These are phyloP conservation scores for Cladosporium phlei DNA, from an alignment of 2,329 filamentous ascomycete genomes.

Conservation along the genomic window DNA sequence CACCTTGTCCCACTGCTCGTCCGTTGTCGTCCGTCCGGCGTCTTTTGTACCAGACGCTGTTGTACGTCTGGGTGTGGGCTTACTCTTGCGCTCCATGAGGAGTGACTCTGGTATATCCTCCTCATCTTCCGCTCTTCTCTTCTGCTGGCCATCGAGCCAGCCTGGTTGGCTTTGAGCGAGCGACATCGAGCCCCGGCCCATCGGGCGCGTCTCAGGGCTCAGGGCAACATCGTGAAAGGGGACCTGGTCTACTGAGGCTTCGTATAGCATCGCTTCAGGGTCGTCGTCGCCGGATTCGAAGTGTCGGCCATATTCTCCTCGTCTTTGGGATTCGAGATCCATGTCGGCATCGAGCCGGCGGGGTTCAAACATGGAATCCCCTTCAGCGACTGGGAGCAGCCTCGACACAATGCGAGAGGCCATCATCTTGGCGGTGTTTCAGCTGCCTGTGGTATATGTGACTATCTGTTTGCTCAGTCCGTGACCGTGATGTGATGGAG, in stretches of 20 bases:
- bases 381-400: conserved; percentile 39
- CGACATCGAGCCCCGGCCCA: conserved; percentile 15
- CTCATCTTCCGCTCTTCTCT: conserved; percentile 45
- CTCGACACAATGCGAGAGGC: conserved; percentile 51
- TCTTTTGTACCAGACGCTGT: conserved; percentile 14
- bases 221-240: conserved; percentile 38
- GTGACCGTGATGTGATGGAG: background rate
- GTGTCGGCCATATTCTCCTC: background rate
- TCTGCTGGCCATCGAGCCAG: conserved; percentile 33
- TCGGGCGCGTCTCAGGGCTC: conserved; percentile 38
- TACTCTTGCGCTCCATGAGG: conserved; percentile 45
- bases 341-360: conserved; percentile 41
- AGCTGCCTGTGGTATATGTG: background rate
- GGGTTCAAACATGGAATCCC: conserved; percentile 38
- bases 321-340: conserved; percentile 38
- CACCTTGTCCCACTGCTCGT: conserved; percentile 49
- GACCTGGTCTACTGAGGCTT: conserved; percentile 34
- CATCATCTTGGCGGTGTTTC: conserved; percentile 37
- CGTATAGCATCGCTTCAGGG: conserved; percentile 52
- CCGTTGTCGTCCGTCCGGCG: conserved; percentile 18
- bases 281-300: conserved; percentile 44
- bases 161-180: conserved; percentile 35
- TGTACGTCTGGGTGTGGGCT: conserved; percentile 1
- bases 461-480: background rate
- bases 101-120: conserved; percentile 62